Base-by-base conservation (phyloP, 2,329 filamentous ascomycete genomes). In the Tolypocladium amazonense region DNA sequence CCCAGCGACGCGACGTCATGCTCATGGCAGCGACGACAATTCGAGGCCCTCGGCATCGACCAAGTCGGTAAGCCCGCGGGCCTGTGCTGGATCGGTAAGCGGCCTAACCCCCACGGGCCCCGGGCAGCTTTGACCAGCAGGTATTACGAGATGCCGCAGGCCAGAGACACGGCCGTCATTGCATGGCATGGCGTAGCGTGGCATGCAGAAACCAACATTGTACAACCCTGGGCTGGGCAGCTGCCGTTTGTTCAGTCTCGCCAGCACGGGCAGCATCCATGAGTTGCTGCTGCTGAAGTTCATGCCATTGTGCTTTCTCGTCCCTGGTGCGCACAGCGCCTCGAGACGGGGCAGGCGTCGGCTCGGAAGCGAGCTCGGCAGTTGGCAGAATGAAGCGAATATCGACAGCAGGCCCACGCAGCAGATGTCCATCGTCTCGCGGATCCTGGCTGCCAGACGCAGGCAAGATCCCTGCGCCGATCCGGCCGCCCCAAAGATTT, bases 401-500 rank as follows among this genome's bases (percentile, higher is more conserved):
- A 23, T 47, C 43, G 23, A 47, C 43, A 25, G 15, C 43, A 47
- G n/a, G 43, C 15, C n/a, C 23, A 47, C n/a, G 41, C 41, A 18
- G 43, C 23, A 30, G 38, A 45, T 23, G 4, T 56, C 23, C 45
- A 20, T 20, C 47, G 41, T 39, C 39, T 57, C 35, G 43, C 27
- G 8, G 20, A 57, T n/a, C 20, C 56, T 33, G 47, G 45, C 35
- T 14, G 47, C 47, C 47, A 20, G 39, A 55, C 30, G 53, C 55
- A 58, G 54, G 54, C 47, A 41, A 50, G 41, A 62, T 60, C 60
- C 62, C 59, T 62, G 59, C 52, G 60, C 56, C 58, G 61, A 64
- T 65, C 61, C 35, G 55, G 56, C 37, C 60, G 20, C 27, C 45
- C 45, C 27, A 41, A 61, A 55, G 45, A 58, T 62, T 60, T 58